phyloP scores from a whole-genome alignment of 208 protist genomes.

The Balamuthia mandrillaris region DNA sequence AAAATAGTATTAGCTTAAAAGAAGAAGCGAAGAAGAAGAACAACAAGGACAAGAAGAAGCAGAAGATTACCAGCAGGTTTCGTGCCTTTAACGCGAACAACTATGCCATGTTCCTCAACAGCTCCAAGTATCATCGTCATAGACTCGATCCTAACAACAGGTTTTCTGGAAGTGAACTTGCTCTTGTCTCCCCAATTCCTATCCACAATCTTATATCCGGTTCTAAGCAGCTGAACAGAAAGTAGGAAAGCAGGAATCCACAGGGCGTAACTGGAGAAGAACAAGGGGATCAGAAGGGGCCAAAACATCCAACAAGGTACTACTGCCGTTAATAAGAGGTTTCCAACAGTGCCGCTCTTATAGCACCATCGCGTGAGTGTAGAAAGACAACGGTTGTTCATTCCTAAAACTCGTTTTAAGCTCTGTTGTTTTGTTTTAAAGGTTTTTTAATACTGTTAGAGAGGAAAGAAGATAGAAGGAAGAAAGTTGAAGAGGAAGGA shows the following conservation, averaged over 20 bases:
- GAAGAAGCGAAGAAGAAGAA: background rate
- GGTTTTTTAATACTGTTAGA: no score
- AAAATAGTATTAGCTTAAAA: no score
- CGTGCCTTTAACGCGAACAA: background rate
- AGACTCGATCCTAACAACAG: background rate
- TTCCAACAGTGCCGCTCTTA: background rate
- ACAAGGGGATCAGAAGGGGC: background rate
- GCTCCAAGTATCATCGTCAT: background rate
- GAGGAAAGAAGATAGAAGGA: no score
- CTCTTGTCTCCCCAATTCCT: conserved; percentile 15
- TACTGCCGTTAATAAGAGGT: background rate
- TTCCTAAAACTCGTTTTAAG: no score
- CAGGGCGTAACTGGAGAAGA: background rate
- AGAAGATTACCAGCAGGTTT: background rate
- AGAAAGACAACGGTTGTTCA: background rate
- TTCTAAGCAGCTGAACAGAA: background rate
- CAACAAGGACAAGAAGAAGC: background rate
- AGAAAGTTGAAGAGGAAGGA: no score
- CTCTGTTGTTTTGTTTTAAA: no score
- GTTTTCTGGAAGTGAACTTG: no score
- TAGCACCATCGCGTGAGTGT: background rate
- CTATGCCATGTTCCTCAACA: background rate
- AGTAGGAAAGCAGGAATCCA: conserved; percentile 1
- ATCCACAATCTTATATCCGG: conserved; percentile 29
- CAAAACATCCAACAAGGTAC: conserved; percentile 27